These are phyloP conservation scores for Taphrina deformans DNA, from an alignment of 1,139 yeast species.

Conservation along the genomic window DNA sequence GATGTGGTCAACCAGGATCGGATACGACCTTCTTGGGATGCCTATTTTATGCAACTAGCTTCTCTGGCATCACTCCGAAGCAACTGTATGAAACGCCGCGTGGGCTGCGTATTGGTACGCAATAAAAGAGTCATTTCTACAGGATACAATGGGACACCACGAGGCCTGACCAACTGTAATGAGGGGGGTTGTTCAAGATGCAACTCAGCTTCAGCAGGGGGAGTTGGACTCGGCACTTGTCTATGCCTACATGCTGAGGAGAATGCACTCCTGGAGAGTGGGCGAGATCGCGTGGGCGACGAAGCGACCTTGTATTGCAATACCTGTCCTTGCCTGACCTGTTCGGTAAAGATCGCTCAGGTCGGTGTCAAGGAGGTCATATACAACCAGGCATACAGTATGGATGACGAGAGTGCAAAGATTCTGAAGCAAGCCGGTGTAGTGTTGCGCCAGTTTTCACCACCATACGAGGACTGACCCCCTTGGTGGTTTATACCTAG, in stretches of 20 bases:
- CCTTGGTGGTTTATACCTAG: neutral
- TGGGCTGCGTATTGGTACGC: slow-evolving; percentile 90
- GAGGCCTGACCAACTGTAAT: slow-evolving; percentile 81
- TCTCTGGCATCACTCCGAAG: slow-evolving; percentile 88
- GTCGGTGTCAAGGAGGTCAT: slow-evolving; percentile 78
- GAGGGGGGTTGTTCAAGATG: slow-evolving; percentile 95
- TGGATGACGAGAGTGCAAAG: slow-evolving; percentile 73
- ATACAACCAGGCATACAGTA: slow-evolving; percentile 84
- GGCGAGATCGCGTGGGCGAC: slow-evolving; percentile 77
- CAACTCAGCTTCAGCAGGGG: slow-evolving; percentile 56
- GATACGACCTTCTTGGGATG: slow-evolving; percentile 91
- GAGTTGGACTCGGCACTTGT: slow-evolving; percentile 76
- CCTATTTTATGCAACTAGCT: slow-evolving; percentile 90
- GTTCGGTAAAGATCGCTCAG: slow-evolving; percentile 92
- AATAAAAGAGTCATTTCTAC: slow-evolving; percentile 88
- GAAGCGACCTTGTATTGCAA: slow-evolving; percentile 77
- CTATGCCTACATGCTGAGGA: slow-evolving; percentile 96
- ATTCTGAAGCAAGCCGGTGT: slow-evolving; percentile 77
- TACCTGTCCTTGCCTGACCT: slow-evolving; percentile 95
- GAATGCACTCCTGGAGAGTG: slow-evolving; percentile 90
- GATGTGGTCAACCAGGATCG: slow-evolving; percentile 61
- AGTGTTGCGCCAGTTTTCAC: slow-evolving; percentile 61
- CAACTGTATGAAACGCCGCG: slow-evolving; percentile 95
- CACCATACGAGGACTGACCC: slow-evolving; percentile 24
- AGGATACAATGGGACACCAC: slow-evolving; percentile 96